Base-by-base conservation (phyloP, 306 rosid genomes). In the Comarum palustre region DNA sequence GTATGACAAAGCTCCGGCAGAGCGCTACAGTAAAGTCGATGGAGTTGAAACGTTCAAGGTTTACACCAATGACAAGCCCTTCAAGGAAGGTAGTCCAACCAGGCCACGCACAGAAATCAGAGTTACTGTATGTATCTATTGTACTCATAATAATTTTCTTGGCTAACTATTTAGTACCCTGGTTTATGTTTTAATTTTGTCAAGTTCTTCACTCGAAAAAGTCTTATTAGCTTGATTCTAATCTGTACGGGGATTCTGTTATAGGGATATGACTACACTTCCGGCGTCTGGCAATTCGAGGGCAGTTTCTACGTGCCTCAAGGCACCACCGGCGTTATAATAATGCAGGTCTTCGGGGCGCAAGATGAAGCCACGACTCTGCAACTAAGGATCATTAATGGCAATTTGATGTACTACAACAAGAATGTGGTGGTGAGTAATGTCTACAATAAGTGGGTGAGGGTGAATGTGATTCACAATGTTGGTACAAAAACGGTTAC, bases 261-360 rank as follows among this genome's bases (percentile, higher is more conserved):
- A 1, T 15, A 77, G 80, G 75, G 80, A 16, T 19, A 60, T 19
- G 80, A 77, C 65, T 77, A 60, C 43, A 45, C 82, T 64, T 74
- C 79, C 3, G 79, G 83, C 12, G 19, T 74, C 11, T 79, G 83
- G 79, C 83, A 79, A 69, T 74, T 79, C n/a, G 79, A 79, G 50
- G 83, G 83, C 6, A 20, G 51, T n/a, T 68, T 59, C 19, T 75
- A 32, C 22, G 76, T 79, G n/a, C 68, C 79, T 12, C 20, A 54
- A 0, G 75, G 76, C 32, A 79, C 52, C 59, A 36, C 67, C 0
- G 78, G 78, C 10, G 77, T 38, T 0, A 71, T 31, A 39, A 71
- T 78, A 27, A 72, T 71, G 76, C 81, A 77, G 27, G 60, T 77
- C 1, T 71, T 71, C 8, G 81, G 81, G 8, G 67, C 72, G 42